Evolutionary conservation across 1,284 basidiomycete genomes (phyloP).

Genomic region (Austroboletus niveus): DNA sequence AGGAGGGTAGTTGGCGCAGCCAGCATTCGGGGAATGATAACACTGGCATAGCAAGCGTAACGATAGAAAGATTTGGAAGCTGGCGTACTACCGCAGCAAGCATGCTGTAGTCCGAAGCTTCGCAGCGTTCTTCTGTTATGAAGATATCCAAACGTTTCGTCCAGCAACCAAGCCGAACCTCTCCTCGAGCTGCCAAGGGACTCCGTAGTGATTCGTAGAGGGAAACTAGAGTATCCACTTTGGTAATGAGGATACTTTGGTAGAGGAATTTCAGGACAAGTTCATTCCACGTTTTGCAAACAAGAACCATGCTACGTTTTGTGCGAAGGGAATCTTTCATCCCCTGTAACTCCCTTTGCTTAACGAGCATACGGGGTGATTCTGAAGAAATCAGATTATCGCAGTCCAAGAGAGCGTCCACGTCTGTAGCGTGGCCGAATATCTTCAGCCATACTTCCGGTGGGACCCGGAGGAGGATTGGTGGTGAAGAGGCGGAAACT

Average conservation of each 20-base stretch:
- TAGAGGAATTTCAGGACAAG: conserved; percentile 26
- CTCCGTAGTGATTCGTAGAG: conserved; percentile 16
- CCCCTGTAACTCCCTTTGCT: conserved; percentile 12
- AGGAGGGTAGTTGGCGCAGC: conserved; percentile 27
- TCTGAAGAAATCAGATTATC: conserved; percentile 11
- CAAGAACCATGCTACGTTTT: conserved; percentile 24
- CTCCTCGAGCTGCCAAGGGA: conserved; percentile 5
- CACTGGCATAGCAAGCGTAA: conserved; percentile 31
- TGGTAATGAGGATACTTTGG: conserved; percentile 24
- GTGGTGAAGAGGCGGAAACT: neutral
- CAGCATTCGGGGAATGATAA: conserved; percentile 26
- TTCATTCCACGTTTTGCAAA: conserved; percentile 26
- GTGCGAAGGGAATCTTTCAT: conserved; percentile 24
- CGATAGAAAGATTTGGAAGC: conserved; percentile 24
- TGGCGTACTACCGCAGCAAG: conserved; percentile 26
- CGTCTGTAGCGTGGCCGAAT: conserved; percentile 22
- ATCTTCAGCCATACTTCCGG: conserved; percentile 33
- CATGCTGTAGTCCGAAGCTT: conserved; percentile 22
- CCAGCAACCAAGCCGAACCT: conserved; percentile 26
- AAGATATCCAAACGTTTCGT: conserved; percentile 28
- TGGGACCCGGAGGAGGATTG: conserved; percentile 12
- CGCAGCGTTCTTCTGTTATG: conserved; percentile 28
- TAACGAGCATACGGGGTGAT: conserved; percentile 19
- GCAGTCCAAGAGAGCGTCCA: conserved; percentile 10
- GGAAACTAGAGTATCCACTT: conserved; percentile 14